phyloP scores from a whole-genome alignment of 2,329 filamentous ascomycete genomes.

The Pseudogymnoascus sp. region DNA sequence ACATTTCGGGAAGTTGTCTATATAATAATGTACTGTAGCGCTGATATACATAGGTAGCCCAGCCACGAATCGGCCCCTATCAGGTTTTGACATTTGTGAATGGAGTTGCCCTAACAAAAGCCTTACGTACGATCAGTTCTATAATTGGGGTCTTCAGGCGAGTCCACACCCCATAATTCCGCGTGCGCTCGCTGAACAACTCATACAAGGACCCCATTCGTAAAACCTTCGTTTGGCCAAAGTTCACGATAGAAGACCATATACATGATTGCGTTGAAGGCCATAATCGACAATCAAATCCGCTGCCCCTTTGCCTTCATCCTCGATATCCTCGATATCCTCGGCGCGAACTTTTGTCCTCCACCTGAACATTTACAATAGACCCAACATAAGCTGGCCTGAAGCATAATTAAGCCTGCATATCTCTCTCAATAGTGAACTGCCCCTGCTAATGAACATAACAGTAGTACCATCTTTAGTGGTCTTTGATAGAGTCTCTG shows the following conservation, averaged over 20 bases:
- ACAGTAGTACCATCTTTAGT: not conserved
- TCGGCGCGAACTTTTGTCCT: not conserved
- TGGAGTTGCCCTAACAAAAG: not conserved
- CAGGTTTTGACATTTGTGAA: not conserved
- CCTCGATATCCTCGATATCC: not conserved
- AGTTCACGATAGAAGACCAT: no score
- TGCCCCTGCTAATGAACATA: not conserved
- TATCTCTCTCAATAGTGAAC: not conserved
- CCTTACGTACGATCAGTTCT: not conserved
- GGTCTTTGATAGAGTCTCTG: not conserved
- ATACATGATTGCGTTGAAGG: no score
- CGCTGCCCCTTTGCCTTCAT: not conserved
- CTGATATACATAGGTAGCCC: not conserved
- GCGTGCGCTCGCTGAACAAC: no score
- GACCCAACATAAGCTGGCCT: not conserved
- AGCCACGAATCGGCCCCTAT: not conserved
- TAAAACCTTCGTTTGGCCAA: no score
- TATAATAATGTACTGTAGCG: not conserved
- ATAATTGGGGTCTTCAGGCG: not conserved
- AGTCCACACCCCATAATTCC: no score
- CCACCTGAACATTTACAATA: not conserved
- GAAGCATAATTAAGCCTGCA: not conserved
- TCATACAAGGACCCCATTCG: no score
- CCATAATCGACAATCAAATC: not conserved
- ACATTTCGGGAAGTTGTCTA: not conserved